Evolutionary conservation across 495 filamentous ascomycete species (phyloP).

Genomic region (Penicillium longicatenatum): DNA sequence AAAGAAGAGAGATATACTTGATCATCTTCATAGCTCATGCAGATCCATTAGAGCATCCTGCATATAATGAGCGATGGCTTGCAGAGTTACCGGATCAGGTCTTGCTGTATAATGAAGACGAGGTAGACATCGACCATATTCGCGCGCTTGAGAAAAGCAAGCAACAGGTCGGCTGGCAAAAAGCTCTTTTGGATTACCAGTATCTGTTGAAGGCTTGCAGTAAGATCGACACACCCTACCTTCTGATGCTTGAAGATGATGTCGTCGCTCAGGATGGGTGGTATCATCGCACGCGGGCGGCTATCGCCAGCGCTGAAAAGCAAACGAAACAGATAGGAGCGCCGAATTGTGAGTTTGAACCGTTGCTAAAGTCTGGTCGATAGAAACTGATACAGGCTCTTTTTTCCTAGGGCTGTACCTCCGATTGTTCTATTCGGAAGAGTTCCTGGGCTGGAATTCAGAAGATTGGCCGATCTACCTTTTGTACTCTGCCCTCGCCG

Average conservation of each 20-base stretch:
- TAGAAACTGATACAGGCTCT: too few species aligned
- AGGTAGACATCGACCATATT: conserved; percentile 1
- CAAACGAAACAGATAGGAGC: conserved; percentile 23
- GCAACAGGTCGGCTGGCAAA: not conserved
- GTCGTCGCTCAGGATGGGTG: conserved; percentile 53
- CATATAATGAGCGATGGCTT: conserved; percentile 49
- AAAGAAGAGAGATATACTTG: conserved; percentile 50
- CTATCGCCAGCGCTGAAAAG: conserved; percentile 36
- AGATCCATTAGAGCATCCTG: conserved; percentile 45
- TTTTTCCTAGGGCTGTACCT: conserved; percentile 48
- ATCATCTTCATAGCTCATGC: conserved; percentile 53
- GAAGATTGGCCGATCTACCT: conserved; percentile 50
- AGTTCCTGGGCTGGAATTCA: conserved; percentile 54
- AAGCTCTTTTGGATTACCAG: conserved; percentile 2
- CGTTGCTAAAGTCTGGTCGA: too few species aligned
- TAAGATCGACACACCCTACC: conserved; percentile 36
- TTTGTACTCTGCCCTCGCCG: conserved; percentile 25
- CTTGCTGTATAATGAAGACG: conserved; percentile 39
- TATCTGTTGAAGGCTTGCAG: conserved; percentile 42
- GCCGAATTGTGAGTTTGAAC: conserved; percentile 22
- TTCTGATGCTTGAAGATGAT: conserved; percentile 56
- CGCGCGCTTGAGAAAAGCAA: not conserved
- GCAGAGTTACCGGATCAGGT: conserved; percentile 43
- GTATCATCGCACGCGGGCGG: conserved; percentile 45
- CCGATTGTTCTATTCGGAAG: conserved; percentile 59